A percentile compares a stretch with the other conserved stretches of the same genome.
phyloP scores from a whole-genome alignment of 768 basidiomycete species.

The Pleurotus ostreatus region DNA sequence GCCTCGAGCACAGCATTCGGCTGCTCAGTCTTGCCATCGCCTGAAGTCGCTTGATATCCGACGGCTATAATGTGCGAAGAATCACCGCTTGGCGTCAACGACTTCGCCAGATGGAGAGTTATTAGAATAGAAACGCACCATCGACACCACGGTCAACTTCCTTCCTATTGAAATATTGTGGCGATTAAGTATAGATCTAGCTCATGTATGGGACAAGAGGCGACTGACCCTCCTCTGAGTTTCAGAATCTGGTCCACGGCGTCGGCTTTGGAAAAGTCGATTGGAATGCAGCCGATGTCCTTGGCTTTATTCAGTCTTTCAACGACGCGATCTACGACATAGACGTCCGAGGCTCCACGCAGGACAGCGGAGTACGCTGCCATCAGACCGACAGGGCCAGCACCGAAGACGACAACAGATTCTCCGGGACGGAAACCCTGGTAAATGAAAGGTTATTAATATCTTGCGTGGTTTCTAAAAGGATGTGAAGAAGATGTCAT shows the following conservation, averaged over 20 bases:
- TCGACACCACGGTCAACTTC: conserved; percentile 52
- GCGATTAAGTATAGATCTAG: background rate
- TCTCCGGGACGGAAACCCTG: conserved; percentile 50
- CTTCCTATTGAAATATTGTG: conserved; percentile 18
- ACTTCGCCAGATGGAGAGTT: too few relatives aligned
- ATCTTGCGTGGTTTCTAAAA: background rate
- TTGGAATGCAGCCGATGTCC: conserved; percentile 46
- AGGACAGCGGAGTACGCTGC: conserved; percentile 51
- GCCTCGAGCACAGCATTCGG: conserved; percentile 50
- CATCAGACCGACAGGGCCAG: conserved; percentile 54
- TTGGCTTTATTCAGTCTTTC: conserved; percentile 50
- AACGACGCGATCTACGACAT: conserved; percentile 52
- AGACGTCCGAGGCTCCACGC: conserved; percentile 49
- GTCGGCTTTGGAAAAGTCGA: conserved; percentile 45
- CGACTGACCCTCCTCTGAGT: conserved; percentile 36
- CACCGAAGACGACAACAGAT: conserved; percentile 49
- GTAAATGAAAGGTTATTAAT: background rate
- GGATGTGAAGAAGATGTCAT: conserved; percentile 6
- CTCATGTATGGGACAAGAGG: background rate
- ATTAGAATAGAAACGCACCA: conserved; percentile 18
- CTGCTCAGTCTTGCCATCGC: conserved; percentile 52
- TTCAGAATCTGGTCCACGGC: conserved; percentile 45
- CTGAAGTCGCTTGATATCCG: conserved; percentile 51
- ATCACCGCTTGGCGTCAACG: background rate
- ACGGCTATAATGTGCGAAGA: conserved; percentile 28